Evolutionary conservation across 192 early-diverging fungal genomes (phyloP), one percentile per base, ranked within the genome.

Genomic region (Backusella morwellensis): DNA sequence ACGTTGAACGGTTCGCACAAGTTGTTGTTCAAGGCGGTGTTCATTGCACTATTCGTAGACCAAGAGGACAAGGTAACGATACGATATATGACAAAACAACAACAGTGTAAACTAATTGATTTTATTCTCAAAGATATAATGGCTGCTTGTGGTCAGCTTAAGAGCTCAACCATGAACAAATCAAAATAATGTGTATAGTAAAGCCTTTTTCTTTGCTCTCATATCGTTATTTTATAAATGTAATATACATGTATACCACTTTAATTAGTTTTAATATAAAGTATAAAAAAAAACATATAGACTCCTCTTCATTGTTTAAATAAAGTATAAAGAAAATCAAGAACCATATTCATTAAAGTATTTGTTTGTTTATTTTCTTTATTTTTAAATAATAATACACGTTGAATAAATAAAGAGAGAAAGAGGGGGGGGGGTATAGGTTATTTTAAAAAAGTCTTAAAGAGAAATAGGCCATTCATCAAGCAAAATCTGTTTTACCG

Each of bases 131-230:
- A n/a, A 73, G 94, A 95, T 85, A 92, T 95, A 19, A 85, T 95
- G 85, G 94, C 93, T 15, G 94, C 94, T 12, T 95, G 94, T 66
- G 92, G 92, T 0, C 92, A 94, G 40, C 77, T 94, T 34, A 82
- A 82, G 40, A 80, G 78, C 11, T 50, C 68, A 7, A 40, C 35
- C 1, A 50, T 47, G 23, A 72, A 72, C 26, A 72, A 72, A 32
- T 63, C 56, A 63, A 63, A 63, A 14, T 63, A 63, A 26, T 50
- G 19, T 19, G 23, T 29, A 29, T 21, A 7, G n/a, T 56, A 9
- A 6, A 32, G 32, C 32, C 32, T 26, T 1, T 3, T 56, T 11
- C 38, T 56, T 56, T 9, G n/a, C n/a, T 21, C 3, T 56, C n/a
- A 9, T 59, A 59, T 63, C 26, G 56, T 63, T 63, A 12, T 63